Percentiles rank a stretch among this genome's conserved stretches.
Evolutionary conservation across 225 moss, liverwort and hornwort genomes (phyloP).

Genomic region (Neckera pumila): DNA sequence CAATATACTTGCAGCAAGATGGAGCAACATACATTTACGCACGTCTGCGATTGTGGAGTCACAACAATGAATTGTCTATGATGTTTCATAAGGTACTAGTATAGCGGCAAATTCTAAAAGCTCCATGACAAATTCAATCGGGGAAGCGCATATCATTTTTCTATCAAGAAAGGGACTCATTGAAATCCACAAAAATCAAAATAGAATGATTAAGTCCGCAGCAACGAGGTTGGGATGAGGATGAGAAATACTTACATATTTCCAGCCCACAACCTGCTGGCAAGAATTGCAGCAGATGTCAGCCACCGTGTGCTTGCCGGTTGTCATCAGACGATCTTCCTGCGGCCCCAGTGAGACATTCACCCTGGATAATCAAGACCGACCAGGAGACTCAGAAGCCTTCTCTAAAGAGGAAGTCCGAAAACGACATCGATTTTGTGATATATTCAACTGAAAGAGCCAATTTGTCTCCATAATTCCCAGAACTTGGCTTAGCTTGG

Average conservation of each 20-base stretch:
- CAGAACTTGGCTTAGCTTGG: neutral
- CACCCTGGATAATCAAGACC: slow-evolving; percentile 45
- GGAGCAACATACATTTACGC: neutral
- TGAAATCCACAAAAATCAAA: neutral
- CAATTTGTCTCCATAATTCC: neutral
- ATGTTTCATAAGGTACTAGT: neutral
- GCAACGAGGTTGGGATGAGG: neutral
- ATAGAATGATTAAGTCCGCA: neutral
- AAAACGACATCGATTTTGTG: neutral
- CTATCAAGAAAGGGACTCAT: neutral
- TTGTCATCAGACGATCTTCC: slow-evolving; percentile 96
- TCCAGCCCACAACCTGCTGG: slow-evolving; percentile 93
- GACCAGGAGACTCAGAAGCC: neutral
- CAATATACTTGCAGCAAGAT: neutral
- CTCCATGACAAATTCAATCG: neutral
- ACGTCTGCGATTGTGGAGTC: neutral
- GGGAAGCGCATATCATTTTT: neutral
- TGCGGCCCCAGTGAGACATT: slow-evolving; percentile 94
- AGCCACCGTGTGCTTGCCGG: slow-evolving; percentile 91
- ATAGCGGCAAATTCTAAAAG: neutral
- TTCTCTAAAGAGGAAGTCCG: neutral
- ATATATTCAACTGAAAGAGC: neutral
- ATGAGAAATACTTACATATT: slow-evolving; percentile 46
- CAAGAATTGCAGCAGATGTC: slow-evolving; percentile 98
- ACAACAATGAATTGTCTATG: neutral